Evolutionary conservation across 23 red algal species (phyloP).

Genomic region (Gracilaria domingensis): DNA sequence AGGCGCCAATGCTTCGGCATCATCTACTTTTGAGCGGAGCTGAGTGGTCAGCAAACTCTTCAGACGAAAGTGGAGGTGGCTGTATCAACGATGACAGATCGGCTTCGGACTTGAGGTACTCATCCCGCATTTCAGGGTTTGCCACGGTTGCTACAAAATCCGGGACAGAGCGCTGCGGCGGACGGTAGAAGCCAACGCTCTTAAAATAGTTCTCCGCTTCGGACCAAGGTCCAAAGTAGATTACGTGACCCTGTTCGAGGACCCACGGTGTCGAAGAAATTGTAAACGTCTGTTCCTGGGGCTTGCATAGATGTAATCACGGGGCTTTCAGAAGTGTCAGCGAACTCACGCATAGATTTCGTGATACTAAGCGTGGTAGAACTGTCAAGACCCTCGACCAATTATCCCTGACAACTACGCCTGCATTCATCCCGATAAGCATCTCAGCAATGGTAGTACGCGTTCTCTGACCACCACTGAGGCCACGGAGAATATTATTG

Average conservation of each 20-base stretch:
- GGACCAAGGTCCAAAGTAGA: conserved; percentile 84
- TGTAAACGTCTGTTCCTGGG: too few species aligned
- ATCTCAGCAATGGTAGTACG: conserved; percentile 94
- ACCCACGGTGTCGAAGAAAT: conserved; percentile 85
- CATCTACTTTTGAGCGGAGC: background rate
- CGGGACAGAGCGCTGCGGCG: conserved; percentile 78
- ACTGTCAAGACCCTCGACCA: conserved; percentile 89
- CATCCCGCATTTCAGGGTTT: conserved; percentile 46
- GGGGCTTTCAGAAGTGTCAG: too few species aligned
- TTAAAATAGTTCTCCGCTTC: conserved; percentile 85
- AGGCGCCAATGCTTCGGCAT: conserved; percentile 31
- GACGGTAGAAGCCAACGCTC: conserved; percentile 76
- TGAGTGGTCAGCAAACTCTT: background rate
- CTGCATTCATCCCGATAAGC: conserved; percentile 57
- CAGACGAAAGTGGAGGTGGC: too few species aligned
- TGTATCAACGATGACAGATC: background rate
- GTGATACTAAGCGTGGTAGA: too few species aligned
- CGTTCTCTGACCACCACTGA: conserved; percentile 95
- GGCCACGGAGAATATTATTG: conserved; percentile 81
- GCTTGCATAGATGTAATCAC: too few species aligned
- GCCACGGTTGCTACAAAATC: conserved; percentile 87
- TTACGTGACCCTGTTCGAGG: conserved; percentile 80
- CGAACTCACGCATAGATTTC: too few species aligned
- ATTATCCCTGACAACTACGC: conserved; percentile 77
- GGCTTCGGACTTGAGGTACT: conserved; percentile 21